Conservation (phyloP, 352 stramenopile species). For the Pythium pyrilobum region DNA sequence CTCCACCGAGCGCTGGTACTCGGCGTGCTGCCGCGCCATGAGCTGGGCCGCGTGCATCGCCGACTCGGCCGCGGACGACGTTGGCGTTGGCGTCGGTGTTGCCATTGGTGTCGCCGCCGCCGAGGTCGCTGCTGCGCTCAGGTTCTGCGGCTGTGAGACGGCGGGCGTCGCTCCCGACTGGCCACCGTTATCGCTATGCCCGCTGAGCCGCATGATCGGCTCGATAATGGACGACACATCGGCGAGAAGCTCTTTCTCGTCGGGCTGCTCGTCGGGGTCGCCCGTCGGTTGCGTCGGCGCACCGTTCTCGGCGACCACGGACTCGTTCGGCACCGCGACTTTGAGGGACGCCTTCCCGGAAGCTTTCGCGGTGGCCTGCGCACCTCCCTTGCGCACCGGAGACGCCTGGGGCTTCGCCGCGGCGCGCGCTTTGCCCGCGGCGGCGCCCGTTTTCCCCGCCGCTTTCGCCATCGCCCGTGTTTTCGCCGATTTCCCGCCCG, state of each 20-base stretch:
- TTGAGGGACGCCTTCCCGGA: not conserved
- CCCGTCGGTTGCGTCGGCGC: not conserved
- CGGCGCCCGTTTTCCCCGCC: conserved; percentile 2
- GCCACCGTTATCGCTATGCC: too few relatives aligned
- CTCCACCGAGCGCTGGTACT: conserved; percentile 29
- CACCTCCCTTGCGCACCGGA: not conserved
- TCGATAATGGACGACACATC: conserved; percentile 8
- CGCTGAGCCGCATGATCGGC: conserved; percentile 2
- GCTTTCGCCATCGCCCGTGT: conserved; percentile 13
- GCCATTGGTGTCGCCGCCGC: not conserved
- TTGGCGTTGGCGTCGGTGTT: not conserved
- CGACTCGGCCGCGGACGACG: not conserved
- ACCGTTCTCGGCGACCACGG: not conserved
- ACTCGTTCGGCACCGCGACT: not conserved
- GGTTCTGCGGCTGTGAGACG: not conserved
- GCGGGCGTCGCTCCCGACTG: too few relatives aligned
- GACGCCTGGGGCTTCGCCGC: not conserved
- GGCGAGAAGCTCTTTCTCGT: conserved; percentile 8
- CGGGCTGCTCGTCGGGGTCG: conserved; percentile 2
- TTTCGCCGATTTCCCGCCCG: not conserved
- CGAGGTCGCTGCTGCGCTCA: not conserved
- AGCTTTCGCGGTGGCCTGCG: not conserved
- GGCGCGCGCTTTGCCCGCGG: conserved; percentile 9
- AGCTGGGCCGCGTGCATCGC: conserved; percentile 18
- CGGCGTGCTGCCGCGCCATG: conserved; percentile 32